Base-by-base conservation (phyloP, 2,329 filamentous ascomycete species). In the Nemania abortiva region DNA sequence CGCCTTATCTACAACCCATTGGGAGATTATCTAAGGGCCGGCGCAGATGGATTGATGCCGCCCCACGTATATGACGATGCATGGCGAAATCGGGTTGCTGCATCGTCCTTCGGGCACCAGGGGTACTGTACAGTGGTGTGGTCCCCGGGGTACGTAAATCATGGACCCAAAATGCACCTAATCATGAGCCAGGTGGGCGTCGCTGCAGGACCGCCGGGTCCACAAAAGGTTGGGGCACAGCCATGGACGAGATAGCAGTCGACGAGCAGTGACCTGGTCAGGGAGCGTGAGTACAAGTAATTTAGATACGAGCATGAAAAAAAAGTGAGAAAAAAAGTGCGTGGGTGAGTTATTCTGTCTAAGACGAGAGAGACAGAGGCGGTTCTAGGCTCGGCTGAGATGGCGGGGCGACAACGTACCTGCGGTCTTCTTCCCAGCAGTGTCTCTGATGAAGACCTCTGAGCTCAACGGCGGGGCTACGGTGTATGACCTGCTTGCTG, bases 141-240 rank as follows among this genome's bases (percentile, higher is more conserved):
- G 42, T 58, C 27, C 61, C 49, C 9, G 52, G 31, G 15, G 24
- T 47, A 22, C 50, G 34, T 54, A 22, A 42, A 50, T 49, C 49
- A 55, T 65, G 62, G 62, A 39, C 45, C 55, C 11, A 49, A 29
- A 54, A 50, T 24, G 31, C 22, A n/a, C 22, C n/a, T 55, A 22
- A 22, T 64, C 13, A 71, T 37, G 62, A 37, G 10, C 22, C 22
- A 58, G 34, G 55, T 24, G 56, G 61, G 56, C 54, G 76, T 59
- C 70, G 77, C 68, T 77, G 74, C 60, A 79, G 68, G 53, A 75
- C 69, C 3, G 71, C 60, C 18, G 78, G 78, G 63, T 79, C 76
- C 60, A 79, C 75, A 67, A 79, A 79, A 4, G 78, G 78, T 59
- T 79, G 78, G 55, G 76, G 66, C 42, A 78, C 76, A 10, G 75